Evolutionary conservation across 176 grass and related monocot genomes (phyloP), one percentile per base, ranked within the genome.

Genomic region (Raddia guianensis): DNA sequence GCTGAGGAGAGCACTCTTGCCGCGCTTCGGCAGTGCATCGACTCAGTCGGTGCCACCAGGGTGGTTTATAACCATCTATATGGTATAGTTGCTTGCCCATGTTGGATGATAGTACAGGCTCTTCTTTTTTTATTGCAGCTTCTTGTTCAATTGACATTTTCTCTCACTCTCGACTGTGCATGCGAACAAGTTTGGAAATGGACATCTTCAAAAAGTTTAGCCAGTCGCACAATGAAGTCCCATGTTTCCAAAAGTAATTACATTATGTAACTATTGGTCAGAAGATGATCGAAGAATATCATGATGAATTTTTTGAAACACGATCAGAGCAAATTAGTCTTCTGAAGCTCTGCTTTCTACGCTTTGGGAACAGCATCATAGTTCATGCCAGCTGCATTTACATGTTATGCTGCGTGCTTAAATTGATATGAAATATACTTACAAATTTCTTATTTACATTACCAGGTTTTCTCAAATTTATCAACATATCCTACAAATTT

Each of bases 61-160:
- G 83, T 97, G 48, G 79, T 94, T 21, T 97, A 94, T 69, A 97
- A 97, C 52, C 90, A 86, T 91, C 86, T 97, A 16, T 97, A 97
- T 60, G 91, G 91, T 97, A 85, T 69, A 61, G 34, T 55, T 72
- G 85, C 21, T 54, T 16, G 15, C 65, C 73, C 43, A 74, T 80
- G 45, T 63, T 75, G 33, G 68, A 32, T 35, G 8, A 60, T 64
- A 60, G 1, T 54, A 32, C 9, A 65, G 2, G 49, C 63, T 66
- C 40, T 85, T 80, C 34, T 74, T 64, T 9, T 74, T 64, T 9
- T 60, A 37, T 73, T 71, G 11, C 40, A 32, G 0, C 50, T 82
- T 11, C 14, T 67, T 70, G 49, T 64, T 12, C 5, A 58, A 78
- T 47, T 72, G 0, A 48, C 48, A 15, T 43, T 14, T 5, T 50